Evolutionary conservation across 768 basidiomycete species (phyloP).

Genomic region (Calocybe indica): DNA sequence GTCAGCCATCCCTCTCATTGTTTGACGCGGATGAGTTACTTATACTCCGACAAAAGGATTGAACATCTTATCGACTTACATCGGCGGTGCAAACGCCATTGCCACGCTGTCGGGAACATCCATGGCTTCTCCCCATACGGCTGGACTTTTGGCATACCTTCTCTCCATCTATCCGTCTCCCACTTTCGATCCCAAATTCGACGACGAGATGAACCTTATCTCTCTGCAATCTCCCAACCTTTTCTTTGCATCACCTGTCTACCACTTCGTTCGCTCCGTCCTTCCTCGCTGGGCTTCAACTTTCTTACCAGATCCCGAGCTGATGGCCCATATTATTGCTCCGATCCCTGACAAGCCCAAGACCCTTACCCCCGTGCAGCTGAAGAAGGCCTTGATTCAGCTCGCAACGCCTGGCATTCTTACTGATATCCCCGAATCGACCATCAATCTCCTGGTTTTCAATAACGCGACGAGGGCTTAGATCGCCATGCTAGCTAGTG

Average conservation of each 20-base stretch:
- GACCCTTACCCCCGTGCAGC: slow-evolving; percentile 56
- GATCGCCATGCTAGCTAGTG: no score
- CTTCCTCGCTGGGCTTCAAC: slow-evolving; percentile 54
- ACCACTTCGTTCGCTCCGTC: slow-evolving; percentile 45
- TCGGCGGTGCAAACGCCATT: slow-evolving; percentile 49
- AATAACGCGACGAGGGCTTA: slow-evolving; percentile 59
- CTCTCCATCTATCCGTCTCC: slow-evolving; percentile 79
- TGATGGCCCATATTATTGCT: slow-evolving; percentile 35
- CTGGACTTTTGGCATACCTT: slow-evolving; percentile 88
- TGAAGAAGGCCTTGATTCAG: slow-evolving; percentile 69
- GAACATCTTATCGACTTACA: slow-evolving; percentile 89
- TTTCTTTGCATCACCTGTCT: slow-evolving; percentile 37
- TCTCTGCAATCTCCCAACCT: slow-evolving; percentile 21
- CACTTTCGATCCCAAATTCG: slow-evolving; percentile 50
- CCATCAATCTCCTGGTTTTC: slow-evolving; percentile 71
- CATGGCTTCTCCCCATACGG: slow-evolving; percentile 93
- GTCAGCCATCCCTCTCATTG: slow-evolving; percentile 20
- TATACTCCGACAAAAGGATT: slow-evolving; percentile 36
- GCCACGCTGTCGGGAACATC: slow-evolving; percentile 86
- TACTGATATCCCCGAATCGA: slow-evolving; percentile 40
- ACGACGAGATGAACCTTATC: slow-evolving; percentile 29
- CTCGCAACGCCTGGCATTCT: slow-evolving; percentile 54
- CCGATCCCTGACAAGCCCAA: slow-evolving; percentile 35
- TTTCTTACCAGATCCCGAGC: slow-evolving; percentile 48
- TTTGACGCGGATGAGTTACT: background rate